Base-by-base conservation (phyloP, 2,329 filamentous ascomycete species). In the Aspergillus quadrilineatus region DNA sequence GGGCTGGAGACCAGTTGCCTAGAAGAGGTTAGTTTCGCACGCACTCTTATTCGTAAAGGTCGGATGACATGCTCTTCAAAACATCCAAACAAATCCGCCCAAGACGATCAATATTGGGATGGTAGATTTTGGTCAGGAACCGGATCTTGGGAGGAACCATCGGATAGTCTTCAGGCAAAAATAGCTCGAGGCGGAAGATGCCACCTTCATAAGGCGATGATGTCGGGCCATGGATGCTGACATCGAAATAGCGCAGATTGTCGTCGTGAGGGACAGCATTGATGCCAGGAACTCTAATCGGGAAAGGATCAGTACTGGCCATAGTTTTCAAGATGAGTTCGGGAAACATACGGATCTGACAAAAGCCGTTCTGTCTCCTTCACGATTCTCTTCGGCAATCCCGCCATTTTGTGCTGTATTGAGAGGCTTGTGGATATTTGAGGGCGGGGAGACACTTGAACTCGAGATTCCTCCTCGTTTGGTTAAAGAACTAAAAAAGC, bases 101-200 rank as follows among this genome's bases (percentile, higher is more conserved):
- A 2, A 99, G 85, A 77, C 95, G 95, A 75, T 99, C 94, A 66
- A 99, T 97, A 74, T 99, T 99, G 51, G 94, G 94, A 75, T 99
- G 95, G 77, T 97, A 99, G 75, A 99, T 97, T 79, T 96, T 97
- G 67, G 95, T 99, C 50, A 99, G 82, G 77, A 99, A 99, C 54
- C 94, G 90, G 71, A 99, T 97, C 82, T 97, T 97, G 45, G 94
- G 94, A 53, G 94, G 93, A 34, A 92, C 96, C 94, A 99, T 99
- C 42, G 94, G 94, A 74, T 99, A 99, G 79, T 99, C 94, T 70
- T 99, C 94, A 44, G 95, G 95, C 26, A 99, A 84, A 75, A 99
- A 99, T 17, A 99, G 86, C 76, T 99, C 94, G 60, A 97, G 88
- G 77, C 95, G 93, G 82, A 99, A 99, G 62, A 96, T 84, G 48